Base-by-base conservation (phyloP, 2,329 filamentous ascomycete genomes). In the Albifimbria verrucaria region DNA sequence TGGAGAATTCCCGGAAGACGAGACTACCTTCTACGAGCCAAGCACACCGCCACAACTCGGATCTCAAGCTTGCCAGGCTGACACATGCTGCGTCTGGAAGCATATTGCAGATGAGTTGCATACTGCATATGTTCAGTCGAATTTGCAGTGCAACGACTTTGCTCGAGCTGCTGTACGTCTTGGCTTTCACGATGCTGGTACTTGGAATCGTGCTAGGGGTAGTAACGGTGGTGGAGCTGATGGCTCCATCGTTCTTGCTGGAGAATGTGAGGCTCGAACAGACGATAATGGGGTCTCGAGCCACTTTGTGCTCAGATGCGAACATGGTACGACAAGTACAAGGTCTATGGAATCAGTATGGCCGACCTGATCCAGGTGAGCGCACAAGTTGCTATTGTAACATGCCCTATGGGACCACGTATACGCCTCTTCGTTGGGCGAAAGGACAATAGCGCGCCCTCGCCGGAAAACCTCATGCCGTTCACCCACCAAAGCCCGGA, bases 311-410 rank as follows among this genome's bases (percentile, higher is more conserved):
- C 53, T 39, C 32, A 48, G 10, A 69, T 77, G 55, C 69, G 70
- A 47, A 48, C 59, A 21, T 70, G 74, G 53, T 76, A 72, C 58
- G 18, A 36, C 12, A 39, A 39, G 32, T 39, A n/a, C 12, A 39
- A 39, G 32, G 32, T 15, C 24, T 58, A 58, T 47, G 67, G 61
- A 45, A 55, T 82, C 21, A 68, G 71, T 3, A 76, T 76, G 56
- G 79, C 77, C n/a, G 79, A 82, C 58, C 65, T 82, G 7, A 71
- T 79, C 21, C 77, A 81, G 58, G 74, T 79, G 55, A 74, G 74
- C 2, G 68, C 66, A 65, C 75, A 64, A 49, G 68, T 78, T 42
- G 78, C 74, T 6, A 76, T 76, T 15, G 46, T 48, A 12, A 26
- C 26, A 10, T 48, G 46, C 25, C 46, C 46, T 12, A 17, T 48